Evolutionary conservation across 495 filamentous ascomycete species (phyloP).

Genomic region (Aspergillus ellipticus): DNA sequence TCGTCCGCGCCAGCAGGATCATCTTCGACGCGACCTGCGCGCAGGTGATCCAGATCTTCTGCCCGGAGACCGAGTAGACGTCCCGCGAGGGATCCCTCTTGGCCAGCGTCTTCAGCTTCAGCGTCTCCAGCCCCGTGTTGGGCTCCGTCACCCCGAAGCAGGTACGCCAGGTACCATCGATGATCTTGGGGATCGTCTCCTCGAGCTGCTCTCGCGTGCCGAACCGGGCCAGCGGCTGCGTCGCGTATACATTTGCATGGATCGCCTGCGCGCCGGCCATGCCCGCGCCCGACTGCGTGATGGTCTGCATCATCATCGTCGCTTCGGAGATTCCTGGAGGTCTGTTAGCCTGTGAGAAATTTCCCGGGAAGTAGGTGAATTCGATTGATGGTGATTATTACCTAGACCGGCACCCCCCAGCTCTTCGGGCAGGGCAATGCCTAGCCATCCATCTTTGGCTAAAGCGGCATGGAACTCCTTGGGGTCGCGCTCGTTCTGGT

Average conservation of each 20-base stretch:
- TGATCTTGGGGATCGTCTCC: slow-evolving; percentile 62
- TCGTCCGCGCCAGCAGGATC: slow-evolving; percentile 74
- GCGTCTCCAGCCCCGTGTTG: slow-evolving; percentile 71
- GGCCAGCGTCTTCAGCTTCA: slow-evolving; percentile 61
- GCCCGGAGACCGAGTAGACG: slow-evolving; percentile 61
- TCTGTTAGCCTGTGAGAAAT: slow-evolving; percentile 38
- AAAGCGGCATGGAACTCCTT: slow-evolving; percentile 69
- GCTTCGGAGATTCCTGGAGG: slow-evolving; percentile 63
- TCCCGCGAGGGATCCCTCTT: slow-evolving; percentile 42
- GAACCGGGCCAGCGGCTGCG: slow-evolving; percentile 70
- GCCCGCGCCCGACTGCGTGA: slow-evolving; percentile 71
- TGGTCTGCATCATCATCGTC: slow-evolving; percentile 82
- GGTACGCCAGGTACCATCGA: slow-evolving; percentile 61
- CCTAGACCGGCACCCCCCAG: slow-evolving; percentile 71
- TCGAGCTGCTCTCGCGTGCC: slow-evolving; percentile 57
- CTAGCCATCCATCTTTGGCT: slow-evolving; percentile 79
- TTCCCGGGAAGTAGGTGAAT: slow-evolving; percentile 42
- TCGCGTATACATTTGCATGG: slow-evolving; percentile 76
- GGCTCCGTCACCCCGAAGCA: slow-evolving; percentile 68
- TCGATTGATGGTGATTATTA: too few species aligned
- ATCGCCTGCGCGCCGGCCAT: slow-evolving; percentile 76
- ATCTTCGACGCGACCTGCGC: slow-evolving; percentile 75
- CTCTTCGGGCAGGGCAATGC: slow-evolving; percentile 69
- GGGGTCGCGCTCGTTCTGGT: slow-evolving; percentile 65
- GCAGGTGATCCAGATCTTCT: slow-evolving; percentile 83